Evolutionary conservation across 1,139 yeast genomes (phyloP), one percentile per base, ranked within the genome.

Genomic region (Kazachstania sp.): DNA sequence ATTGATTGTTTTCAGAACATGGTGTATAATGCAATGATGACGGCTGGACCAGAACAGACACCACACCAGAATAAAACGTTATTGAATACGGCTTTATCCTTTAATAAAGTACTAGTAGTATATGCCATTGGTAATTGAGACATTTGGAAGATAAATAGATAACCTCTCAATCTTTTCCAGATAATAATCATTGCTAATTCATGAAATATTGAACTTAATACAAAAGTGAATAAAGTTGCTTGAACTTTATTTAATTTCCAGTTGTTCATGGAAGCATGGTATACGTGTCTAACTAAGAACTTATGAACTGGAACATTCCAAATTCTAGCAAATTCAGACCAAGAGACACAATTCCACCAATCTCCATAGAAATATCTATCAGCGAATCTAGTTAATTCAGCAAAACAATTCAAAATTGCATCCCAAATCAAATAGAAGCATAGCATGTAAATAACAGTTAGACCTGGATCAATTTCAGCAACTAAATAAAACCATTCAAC

Each of bases 271-370:
- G 88, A 78, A 15, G 94, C 81, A 61, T 86, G 95, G 65, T 88
- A 90, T 9, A 88, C 96, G 62, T 90, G 97, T 52, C 97, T 76
- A 41, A 86, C 71, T 51, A 90, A 69, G 58, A 90, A 90, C 54
- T 79, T 77, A 64, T 90, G 95, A 13, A 90, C 96, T 0, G 96
- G 95, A 4, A 78, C 75, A 63, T 90, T 88, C 97, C 97, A 90
- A 53, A 84, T 79, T 53, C 95, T 74, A 6, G 96, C 83, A 68
- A 84, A 90, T 63, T 86, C 88, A 44, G 85, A 84, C 95, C 95
- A 90, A 42, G 86, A 83, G 31, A 83, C 77, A 52, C 92, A 83
- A 56, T 88, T 85, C 96, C 96, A 88, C 97, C 97, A 88, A 32
- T 86, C 84, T 1, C 94, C 92, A 60, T 88, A 88, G 63, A 88